phyloP scores from a whole-genome alignment of 768 basidiomycete species.

The Gloeostereum incarnatum region DNA sequence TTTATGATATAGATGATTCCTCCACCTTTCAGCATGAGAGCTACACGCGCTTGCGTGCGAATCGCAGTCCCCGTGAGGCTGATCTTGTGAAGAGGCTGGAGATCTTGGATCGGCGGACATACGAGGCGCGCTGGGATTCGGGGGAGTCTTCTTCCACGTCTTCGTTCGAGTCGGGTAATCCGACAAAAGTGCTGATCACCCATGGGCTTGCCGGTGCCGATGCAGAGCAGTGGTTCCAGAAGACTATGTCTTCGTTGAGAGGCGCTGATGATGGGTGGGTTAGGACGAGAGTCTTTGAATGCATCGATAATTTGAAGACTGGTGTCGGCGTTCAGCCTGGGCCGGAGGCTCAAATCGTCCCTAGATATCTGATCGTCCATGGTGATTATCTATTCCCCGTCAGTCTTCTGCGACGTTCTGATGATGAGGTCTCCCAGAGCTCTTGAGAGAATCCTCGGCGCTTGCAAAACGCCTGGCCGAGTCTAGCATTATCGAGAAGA shows the following conservation, averaged over 20 bases:
- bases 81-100: conserved; percentile 30
- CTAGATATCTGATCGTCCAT: conserved; percentile 29
- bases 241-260: conserved; percentile 14
- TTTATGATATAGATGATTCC: conserved; percentile 38
- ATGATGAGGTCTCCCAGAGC: conserved; percentile 11
- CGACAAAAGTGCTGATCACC: conserved; percentile 20
- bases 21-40: conserved; percentile 28
- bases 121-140: conserved; percentile 23
- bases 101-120: conserved; percentile 33
- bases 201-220: conserved; percentile 16
- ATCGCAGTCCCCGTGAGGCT: conserved; percentile 33
- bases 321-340: conserved; percentile 17
- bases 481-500: conserved; percentile 15
- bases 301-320: conserved; percentile 29
- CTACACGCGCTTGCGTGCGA: conserved; percentile 33
- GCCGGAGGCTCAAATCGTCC: conserved; percentile 21
- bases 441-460: conserved; percentile 8
- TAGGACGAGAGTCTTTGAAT: conserved; percentile 27
- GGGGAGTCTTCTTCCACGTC: conserved; percentile 21
- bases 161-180: conserved; percentile 20
- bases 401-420: not conserved
- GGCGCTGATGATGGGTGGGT: conserved; percentile 25
- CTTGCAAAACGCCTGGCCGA: conserved; percentile 9
- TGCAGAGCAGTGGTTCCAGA: conserved; percentile 11
- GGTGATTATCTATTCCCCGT: conserved; percentile 16